Conservation (phyloP, 495 filamentous ascomycete genomes). For the Durotheca rogersii region DNA sequence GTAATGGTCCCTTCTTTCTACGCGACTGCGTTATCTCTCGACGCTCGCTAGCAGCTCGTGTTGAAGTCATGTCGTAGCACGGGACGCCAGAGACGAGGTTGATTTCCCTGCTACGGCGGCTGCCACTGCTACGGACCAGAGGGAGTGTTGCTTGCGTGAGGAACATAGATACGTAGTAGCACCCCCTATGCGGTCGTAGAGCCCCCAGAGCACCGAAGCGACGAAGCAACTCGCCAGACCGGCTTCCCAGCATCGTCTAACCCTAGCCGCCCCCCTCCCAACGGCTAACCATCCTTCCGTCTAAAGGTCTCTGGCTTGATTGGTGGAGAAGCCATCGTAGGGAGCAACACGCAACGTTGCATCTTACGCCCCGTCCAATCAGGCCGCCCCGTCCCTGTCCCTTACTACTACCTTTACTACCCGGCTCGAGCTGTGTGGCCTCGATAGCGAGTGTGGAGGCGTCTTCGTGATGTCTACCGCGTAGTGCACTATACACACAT, state of each 20-base stretch:
- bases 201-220: no score
- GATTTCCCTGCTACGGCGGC: background rate
- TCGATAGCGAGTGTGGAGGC: conserved; percentile 19
- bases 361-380: conserved; percentile 18
- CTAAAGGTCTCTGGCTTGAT: conserved; percentile 8
- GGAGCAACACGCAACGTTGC: conserved; percentile 29
- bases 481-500: background rate
- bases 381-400: conserved; percentile 1
- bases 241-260: conserved; percentile 10
- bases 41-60: conserved; percentile 8
- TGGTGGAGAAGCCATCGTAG: conserved; percentile 19
- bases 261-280: conserved; percentile 1
- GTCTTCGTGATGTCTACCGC: conserved; percentile 10
- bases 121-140: background rate
- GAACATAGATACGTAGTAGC: background rate
- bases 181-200: background rate
- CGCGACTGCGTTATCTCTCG: conserved; percentile 12
- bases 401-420: conserved; percentile 5
- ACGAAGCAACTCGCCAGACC: background rate
- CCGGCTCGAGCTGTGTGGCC: conserved; percentile 9
- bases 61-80: conserved; percentile 22
- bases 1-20: conserved; percentile 7
- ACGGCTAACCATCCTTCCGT: conserved; percentile 13
- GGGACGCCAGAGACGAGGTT: background rate
- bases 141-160: background rate